A percentile compares a stretch with the other conserved stretches of the same genome.
phyloP scores from a whole-genome alignment of 2,329 filamentous ascomycete genomes.

The Trichoderma polysporum region DNA sequence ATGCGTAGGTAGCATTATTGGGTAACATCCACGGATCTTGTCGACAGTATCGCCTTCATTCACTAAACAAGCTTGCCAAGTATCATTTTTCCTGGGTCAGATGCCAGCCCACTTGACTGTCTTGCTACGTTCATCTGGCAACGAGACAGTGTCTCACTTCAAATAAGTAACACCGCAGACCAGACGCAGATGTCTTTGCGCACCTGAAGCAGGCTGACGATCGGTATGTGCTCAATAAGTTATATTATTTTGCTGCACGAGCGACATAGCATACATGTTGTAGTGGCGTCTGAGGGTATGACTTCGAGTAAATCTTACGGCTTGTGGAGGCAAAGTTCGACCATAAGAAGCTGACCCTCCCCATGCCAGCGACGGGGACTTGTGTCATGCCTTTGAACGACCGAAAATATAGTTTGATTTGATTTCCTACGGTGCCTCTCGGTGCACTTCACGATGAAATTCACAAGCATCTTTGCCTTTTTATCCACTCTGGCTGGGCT shows the following conservation, averaged over 20 bases:
- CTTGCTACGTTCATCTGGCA: background rate
- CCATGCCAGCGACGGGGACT: background rate
- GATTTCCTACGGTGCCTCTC: background rate
- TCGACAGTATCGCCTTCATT: background rate
- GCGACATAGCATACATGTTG: background rate
- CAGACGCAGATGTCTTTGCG: background rate
- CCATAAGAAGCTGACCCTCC: background rate
- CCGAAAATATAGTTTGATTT: background rate
- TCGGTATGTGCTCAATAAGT: background rate
- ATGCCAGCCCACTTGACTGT: background rate
- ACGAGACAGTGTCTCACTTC: background rate
- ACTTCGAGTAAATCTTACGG: background rate
- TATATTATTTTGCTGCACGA: background rate
- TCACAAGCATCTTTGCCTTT: background rate
- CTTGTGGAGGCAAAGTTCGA: background rate
- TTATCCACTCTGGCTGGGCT: constrained; percentile 1
- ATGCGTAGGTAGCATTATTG: background rate
- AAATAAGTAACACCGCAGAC: background rate
- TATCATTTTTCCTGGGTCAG: background rate
- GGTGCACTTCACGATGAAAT: background rate
- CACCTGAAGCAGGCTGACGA: background rate
- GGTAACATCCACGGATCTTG: background rate
- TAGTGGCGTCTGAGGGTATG: background rate
- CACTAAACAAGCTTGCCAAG: background rate
- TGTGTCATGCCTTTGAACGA: background rate